Base-by-base conservation (phyloP, 495 filamentous ascomycete species). In the Pyronema domesticum region DNA sequence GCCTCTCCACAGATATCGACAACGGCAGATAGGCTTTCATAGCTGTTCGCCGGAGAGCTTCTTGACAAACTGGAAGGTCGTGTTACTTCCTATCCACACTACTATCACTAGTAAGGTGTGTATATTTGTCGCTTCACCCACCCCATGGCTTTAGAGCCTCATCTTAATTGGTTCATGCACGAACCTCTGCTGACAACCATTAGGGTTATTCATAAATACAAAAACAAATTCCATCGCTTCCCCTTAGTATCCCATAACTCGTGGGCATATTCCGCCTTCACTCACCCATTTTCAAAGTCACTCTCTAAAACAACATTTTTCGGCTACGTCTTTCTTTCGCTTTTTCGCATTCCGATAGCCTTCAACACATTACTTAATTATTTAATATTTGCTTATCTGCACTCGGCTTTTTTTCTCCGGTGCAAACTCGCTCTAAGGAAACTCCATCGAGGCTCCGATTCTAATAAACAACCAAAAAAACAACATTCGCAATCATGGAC, bases 401-500 rank as follows among this genome's bases (percentile, higher is more conserved):
- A 43, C 30, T 6, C 36, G 35, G 18, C 34, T 34, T 34, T n/a
- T n/a, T 58, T 39, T 51, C 23, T 30, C 23, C 18, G 18, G 34
- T 17, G 50, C 62, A 65, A 53, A 47, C 63, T 57, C 42, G 60
- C 63, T 50, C 60, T 65, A 65, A 54, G 55, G 63, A 65, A 66
- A 48, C 53, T 59, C 23, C 23, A 30, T 65, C 58, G 58, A 57
- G 58, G 48, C 55, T 65, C 59, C 59, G 58, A 62, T 52, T 56
- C 62, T 53, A 53, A 53, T 53, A 53, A 40, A 43, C 6, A 61
- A 56, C 60, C 40, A 39, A 34, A 56, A 36, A 53, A 60, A 44
- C 53, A 53, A 58, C 58, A 61, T 56, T 57, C 56, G 47, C 69
- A 76, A 81, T 66, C 65, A 95, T 95, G 89, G 85, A 83, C 58